Conservation (phyloP, 2,329 filamentous ascomycete species). For the Helminthosporium solani region DNA sequence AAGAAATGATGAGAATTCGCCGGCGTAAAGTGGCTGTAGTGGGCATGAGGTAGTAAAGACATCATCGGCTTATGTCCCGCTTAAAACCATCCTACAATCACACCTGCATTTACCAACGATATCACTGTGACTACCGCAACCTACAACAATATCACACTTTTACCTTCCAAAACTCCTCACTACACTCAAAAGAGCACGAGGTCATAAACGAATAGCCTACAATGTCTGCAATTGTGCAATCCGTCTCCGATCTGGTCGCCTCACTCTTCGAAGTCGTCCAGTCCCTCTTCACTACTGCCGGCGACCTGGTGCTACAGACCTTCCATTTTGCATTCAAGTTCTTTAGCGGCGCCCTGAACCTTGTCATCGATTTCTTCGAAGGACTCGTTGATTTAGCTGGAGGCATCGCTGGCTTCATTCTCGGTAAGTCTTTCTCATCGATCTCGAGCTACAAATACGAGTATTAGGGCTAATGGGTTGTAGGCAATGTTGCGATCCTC, state of each 20-base stretch:
- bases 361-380: conserved; percentile 36
- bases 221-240: conserved; percentile 37
- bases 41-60: conserved; percentile 14
- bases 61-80: conserved; percentile 8
- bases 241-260: conserved; percentile 33
- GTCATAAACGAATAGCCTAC: conserved; percentile 6
- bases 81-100: background rate
- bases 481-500: conserved; percentile 40
- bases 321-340: conserved; percentile 30
- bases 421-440: conserved; percentile 22
- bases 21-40: background rate
- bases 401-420: conserved; percentile 35
- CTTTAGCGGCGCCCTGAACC: conserved; percentile 26
- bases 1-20: background rate
- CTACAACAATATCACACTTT: background rate
- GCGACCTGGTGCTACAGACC: conserved; percentile 32
- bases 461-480: conserved; percentile 9
- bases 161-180: too few relatives aligned
- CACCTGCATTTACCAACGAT: background rate
- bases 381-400: conserved; percentile 37
- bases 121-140: background rate
- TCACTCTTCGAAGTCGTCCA: conserved; percentile 37
- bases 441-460: background rate
- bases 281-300: conserved; percentile 40
- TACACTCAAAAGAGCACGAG: conserved; percentile 4